A percentile compares a stretch with the other conserved stretches of the same genome.
Evolutionary conservation across 345 rosid species (phyloP).

Genomic region (Aquilaria yunnanensis): DNA sequence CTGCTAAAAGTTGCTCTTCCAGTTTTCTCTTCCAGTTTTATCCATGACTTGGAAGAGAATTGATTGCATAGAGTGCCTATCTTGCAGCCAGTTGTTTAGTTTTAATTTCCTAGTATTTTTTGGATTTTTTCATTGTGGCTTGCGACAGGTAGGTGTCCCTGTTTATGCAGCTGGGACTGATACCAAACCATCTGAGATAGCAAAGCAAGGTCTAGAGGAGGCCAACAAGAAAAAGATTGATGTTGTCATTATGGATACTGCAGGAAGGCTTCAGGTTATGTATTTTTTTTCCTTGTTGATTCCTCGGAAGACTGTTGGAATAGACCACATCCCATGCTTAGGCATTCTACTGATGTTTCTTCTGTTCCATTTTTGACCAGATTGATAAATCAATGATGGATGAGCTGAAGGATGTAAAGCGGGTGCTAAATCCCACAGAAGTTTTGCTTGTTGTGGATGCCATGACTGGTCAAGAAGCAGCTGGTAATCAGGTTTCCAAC

Average conservation of each 20-base stretch:
- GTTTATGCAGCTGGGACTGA: constrained; percentile 87
- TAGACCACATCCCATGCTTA: background rate
- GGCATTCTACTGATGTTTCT: constrained; percentile 3
- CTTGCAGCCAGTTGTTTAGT: too few species aligned
- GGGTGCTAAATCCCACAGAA: constrained; percentile 76
- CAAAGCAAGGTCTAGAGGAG: constrained; percentile 80
- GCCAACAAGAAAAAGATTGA: constrained; percentile 79
- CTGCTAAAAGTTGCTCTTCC: background rate
- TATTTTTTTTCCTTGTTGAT: constrained; percentile 11
- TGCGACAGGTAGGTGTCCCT: constrained; percentile 82
- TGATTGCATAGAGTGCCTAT: too few species aligned
- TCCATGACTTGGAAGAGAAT: too few species aligned
- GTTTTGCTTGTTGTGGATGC: constrained; percentile 97
- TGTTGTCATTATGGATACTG: constrained; percentile 91
- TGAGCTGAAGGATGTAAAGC: constrained; percentile 94
- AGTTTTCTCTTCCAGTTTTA: too few species aligned
- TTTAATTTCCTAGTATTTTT: constrained; percentile 5
- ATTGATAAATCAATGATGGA: constrained; percentile 98
- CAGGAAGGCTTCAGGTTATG: constrained; percentile 95
- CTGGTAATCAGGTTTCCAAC: constrained; percentile 37
- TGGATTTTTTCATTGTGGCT: constrained; percentile 26
- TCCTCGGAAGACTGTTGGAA: constrained; percentile 3
- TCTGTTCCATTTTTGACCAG: constrained; percentile 26
- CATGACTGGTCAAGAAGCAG: constrained; percentile 99
- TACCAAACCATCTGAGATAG: constrained; percentile 82